Evolutionary conservation across 208 protist species (phyloP).

Genomic region (Entamoeba invadens): DNA sequence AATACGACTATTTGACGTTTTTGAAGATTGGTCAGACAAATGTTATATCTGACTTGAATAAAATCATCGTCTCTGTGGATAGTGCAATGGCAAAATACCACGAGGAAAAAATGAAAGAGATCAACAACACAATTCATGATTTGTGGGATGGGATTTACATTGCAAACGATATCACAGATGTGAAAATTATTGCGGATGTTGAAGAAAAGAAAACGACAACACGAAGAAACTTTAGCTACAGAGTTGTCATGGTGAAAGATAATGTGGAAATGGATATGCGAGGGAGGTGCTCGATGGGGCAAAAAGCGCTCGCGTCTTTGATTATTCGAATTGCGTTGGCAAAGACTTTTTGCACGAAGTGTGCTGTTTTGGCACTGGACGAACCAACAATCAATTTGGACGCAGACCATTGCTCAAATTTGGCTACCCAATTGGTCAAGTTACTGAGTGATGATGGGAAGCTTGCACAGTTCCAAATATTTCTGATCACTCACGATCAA

Average conservation of each 20-base stretch:
- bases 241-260: constrained; percentile 50
- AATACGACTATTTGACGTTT: background rate
- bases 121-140: constrained; percentile 87
- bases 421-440: constrained; percentile 49
- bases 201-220: constrained; percentile 30
- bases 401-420: constrained; percentile 53
- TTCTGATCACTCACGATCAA: constrained; percentile 99
- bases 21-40: too few relatives aligned
- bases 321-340: constrained; percentile 94
- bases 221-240: constrained; percentile 64
- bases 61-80: background rate
- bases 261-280: constrained; percentile 86
- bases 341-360: constrained; percentile 92
- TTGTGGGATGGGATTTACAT: constrained; percentile 88
- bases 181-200: constrained; percentile 75
- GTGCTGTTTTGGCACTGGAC: constrained; percentile 93
- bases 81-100: constrained; percentile 22
- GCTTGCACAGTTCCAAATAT: constrained; percentile 75
- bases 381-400: constrained; percentile 99
- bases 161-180: constrained; percentile 82
- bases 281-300: constrained; percentile 84
- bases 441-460: constrained; percentile 52
- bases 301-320: constrained; percentile 79
- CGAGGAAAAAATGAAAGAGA: constrained; percentile 30
- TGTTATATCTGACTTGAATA: background rate